phyloP scores from a whole-genome alignment of 257 asterid species.

The Coffea eugenioides region DNA sequence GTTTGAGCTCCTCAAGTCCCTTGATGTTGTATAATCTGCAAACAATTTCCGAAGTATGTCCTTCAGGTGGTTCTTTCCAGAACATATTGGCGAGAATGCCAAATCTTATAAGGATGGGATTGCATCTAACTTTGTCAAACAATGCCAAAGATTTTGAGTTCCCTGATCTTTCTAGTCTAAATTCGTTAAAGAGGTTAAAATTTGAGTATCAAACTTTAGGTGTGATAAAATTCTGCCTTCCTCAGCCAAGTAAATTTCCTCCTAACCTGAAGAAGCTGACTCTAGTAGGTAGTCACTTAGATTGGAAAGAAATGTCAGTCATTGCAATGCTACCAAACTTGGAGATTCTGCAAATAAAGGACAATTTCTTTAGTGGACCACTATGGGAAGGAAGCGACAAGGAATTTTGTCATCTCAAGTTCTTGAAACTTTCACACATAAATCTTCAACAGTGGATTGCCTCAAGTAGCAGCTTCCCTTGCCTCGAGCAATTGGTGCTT shows the following conservation, averaged over 20 bases:
- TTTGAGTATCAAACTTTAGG: neutral
- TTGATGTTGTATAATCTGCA: neutral
- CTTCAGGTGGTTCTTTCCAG: neutral
- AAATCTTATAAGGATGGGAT: neutral
- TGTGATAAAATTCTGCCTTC: neutral
- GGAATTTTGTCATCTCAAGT: too few species aligned
- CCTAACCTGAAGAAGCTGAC: slow-evolving; percentile 5
- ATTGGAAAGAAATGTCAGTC: neutral
- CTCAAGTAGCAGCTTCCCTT: neutral
- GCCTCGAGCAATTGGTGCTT: slow-evolving; percentile 1
- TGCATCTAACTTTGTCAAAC: neutral
- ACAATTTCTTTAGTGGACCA: neutral
- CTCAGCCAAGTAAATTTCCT: neutral
- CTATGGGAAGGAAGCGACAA: neutral
- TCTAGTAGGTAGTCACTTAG: neutral
- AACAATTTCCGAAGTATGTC: neutral
- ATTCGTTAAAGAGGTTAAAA: neutral
- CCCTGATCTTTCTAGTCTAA: neutral
- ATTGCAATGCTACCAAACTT: slow-evolving; percentile 2
- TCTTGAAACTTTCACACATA: too few species aligned
- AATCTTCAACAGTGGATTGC: too few species aligned
- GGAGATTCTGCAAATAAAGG: slow-evolving; percentile 6
- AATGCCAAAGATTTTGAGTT: neutral
- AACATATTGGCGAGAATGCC: neutral
- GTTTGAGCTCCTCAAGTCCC: neutral